Evolutionary conservation across 345 rosid species (phyloP), one percentile per base, ranked within the genome.

Genomic region (Crucihimalaya himalaica): DNA sequence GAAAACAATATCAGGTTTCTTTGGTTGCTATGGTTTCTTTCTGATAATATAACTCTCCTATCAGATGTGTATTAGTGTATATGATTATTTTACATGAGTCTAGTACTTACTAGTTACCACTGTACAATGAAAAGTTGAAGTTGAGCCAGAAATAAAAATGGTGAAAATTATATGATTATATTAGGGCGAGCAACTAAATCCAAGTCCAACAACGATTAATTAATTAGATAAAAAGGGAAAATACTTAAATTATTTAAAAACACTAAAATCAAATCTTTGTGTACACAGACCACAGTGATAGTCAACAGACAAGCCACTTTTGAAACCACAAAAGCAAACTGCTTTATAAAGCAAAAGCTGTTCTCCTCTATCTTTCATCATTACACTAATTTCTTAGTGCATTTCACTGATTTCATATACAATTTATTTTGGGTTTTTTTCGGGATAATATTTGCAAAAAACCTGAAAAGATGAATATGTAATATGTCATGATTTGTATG

Each of bases 261-360:
- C 78, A 37, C 73, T 60, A 57, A 51, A 54, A 77, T 40, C 28
- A 76, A 70, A 76, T 64, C 51, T 13, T 74, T 78, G 82, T 80
- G 64, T 81, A 82, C 79, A 83, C 83, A 66, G n/a, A n/a, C n/a
- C 80, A 83, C 83, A 66, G 80, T 76, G 20, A 63, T 70, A 57
- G 82, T 81, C 88, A 87, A 78, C 79, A 73, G 75, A 80, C 84
- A 63, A 62, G 51, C 35, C 55, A 78, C 80, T 81, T 63, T 73
- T 68, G 72, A 81, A 78, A 71, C 68, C 66, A 77, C 71, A 77
- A 86, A 80, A 86, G 93, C 79, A 76, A 31, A 70, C 48, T 66
- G 76, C 94, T 86, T 85, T 72, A 76, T 48, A 88, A 85, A 80
- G 84, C 81, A 73, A 87, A 89, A 85, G 85, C 88, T 80, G 81